phyloP scores from a whole-genome alignment of 2,329 filamentous ascomycete species.

The Diaporthe vaccinii region DNA sequence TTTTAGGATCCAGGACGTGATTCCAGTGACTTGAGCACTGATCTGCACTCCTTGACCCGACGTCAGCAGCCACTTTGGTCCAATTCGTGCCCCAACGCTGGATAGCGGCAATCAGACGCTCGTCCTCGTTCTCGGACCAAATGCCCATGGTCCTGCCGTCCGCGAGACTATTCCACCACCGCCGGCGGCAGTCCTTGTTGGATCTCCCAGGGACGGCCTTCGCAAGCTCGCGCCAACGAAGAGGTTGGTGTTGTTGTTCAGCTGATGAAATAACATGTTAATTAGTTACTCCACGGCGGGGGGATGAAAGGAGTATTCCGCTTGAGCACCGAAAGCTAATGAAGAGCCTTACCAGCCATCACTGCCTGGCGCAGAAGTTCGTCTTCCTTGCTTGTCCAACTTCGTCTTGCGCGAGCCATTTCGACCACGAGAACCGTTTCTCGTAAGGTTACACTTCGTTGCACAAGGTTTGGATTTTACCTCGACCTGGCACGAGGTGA shows the following conservation, averaged over 20 bases:
- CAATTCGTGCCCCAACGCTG: slow-evolving; percentile 46
- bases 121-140: slow-evolving; percentile 46
- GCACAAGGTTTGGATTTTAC: neutral
- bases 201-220: slow-evolving; percentile 43
- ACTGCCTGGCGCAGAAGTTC: slow-evolving; percentile 30
- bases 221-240: slow-evolving; percentile 27
- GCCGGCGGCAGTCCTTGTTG: slow-evolving; percentile 47
- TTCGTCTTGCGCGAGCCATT: slow-evolving; percentile 31
- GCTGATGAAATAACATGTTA: neutral
- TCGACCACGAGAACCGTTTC: neutral
- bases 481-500: neutral
- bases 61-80: slow-evolving; percentile 46
- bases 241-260: slow-evolving; percentile 12
- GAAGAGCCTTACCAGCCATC: slow-evolving; percentile 20
- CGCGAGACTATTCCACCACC: slow-evolving; percentile 47
- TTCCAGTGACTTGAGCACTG: slow-evolving; percentile 48
- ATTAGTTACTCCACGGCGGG: neutral
- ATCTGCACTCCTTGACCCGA: slow-evolving; percentile 46
- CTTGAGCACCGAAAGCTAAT: neutral
- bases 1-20: slow-evolving; percentile 45
- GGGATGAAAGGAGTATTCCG: neutral
- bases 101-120: slow-evolving; percentile 44
- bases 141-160: slow-evolving; percentile 46
- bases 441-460: neutral
- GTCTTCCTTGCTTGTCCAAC: slow-evolving; percentile 34